Evolutionary conservation across 106 monocot genomes (phyloP), one percentile per base, ranked within the genome.

Genomic region (Gastrodia elata): DNA sequence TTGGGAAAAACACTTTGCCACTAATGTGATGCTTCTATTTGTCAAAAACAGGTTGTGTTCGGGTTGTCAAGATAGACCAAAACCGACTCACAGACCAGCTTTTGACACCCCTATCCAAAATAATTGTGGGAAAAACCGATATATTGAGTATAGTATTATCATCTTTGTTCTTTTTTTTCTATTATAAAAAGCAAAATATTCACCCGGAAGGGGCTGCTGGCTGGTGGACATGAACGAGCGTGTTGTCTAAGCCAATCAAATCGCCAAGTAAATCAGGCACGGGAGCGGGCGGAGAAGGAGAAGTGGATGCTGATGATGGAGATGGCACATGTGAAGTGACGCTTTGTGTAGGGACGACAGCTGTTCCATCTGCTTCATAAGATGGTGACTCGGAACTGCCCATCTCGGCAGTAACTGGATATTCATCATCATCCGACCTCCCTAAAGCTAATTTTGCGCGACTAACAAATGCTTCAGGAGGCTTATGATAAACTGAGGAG

Each of bases 401-500:
- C 35, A 84, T 73, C 77, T 92, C 95, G 76, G 49, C 80, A 15
- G 78, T 79, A 64, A 84, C 92, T 68, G 86, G 80, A 74, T 77
- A 84, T 22, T 98, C 97, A 28, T 98, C 97, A 39, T 98, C 91
- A 67, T 93, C 90, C 61, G 79, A 68, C 74, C 58, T 81, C 28
- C 88, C 76, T 6, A 73, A 64, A 76, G 91, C 80, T 43, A 82
- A 61, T 77, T 93, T 98, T 10, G 80, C 84, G 73, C 97, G 91
- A 52, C 81, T 98, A 11, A 98, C 88, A 87, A 98, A 98, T 69
- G 86, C 78, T 56, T 98, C 97, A 57, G 97, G 97, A 64, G 88
- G 91, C 77, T 98, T 98, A 72, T 98, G 97, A 74, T 93, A 98
- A 55, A 98, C 93, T 68, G 97, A 98, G 61, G 97, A 98, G 25